Base-by-base conservation (phyloP, 202 grass and related monocot species). In the Brachypodium distachyon region DNA sequence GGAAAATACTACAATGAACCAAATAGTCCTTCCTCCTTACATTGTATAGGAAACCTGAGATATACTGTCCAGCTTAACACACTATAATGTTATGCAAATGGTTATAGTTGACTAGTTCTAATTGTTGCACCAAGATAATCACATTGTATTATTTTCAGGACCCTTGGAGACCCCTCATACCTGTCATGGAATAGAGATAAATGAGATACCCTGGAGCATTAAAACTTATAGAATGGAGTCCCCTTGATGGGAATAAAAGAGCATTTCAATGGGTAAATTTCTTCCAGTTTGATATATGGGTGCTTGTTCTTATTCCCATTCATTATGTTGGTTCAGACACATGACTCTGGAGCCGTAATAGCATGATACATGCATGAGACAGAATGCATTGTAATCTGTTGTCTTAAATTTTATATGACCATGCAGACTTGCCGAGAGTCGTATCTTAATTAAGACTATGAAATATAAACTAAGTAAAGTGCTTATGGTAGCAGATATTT, bases 111-210 rank as follows among this genome's bases (percentile, higher is more conserved):
- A 18, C 22, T 60, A 25, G 7, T 70, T 77, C 38, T 39, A 56
- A 77, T 38, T 48, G 29, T 56, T 46, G 17, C 40, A 28, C n/a
- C 29, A 36, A 38, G 50, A 50, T 72, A 78, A 48, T 76, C 34
- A 41, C 32, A 67, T 69, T 66, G 7, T 70, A 3, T 31, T 73
- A 77, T 73, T 80, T 88, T 53, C 89, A 98, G 95, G 89, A 90
- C 80, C 13, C 87, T 98, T 78, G 95, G 87, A 71, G 95, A 98
- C 75, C 91, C 95, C 53, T 86, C 87, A 37, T 90, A 81, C 48
- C 82, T 98, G 77, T 92, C 91, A 67, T 98, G 95, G 95, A 98
- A 98, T 73, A 90, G 67, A 59, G 76, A 86, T 50, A 87, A 88
- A 94, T 79, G 61, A 67, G 64, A 82, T 50, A 69, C 72, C 53